Base-by-base conservation (phyloP, 2,329 filamentous ascomycete species). In the Tolypocladium album region DNA sequence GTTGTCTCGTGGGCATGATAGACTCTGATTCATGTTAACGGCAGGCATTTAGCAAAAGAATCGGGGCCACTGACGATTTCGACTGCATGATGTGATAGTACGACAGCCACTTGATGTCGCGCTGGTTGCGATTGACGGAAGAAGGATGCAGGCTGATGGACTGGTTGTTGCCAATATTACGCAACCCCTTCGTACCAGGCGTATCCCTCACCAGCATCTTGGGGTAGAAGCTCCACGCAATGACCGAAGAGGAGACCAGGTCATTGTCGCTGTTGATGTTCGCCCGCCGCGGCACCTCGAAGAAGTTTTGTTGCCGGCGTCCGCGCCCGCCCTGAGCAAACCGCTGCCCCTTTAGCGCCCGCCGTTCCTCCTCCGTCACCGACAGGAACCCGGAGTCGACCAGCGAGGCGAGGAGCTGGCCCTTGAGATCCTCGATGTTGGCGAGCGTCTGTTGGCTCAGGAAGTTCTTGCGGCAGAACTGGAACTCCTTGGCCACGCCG, bases 31-130 rank as follows among this genome's bases (percentile, higher is more conserved):
- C 43, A 52, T 11, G 31, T 55, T 36, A 55, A 11, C 22, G 13
- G 24, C 43, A 47, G 45, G 24, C 69, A 12, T 15, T 0, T 20
- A 12, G 4, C 2, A 36, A 20, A 6, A 38, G 40, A 53, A 40
- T 17, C 4, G 24, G 45, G 24, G 9, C 36, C 9, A 79, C 78
- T 82, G 82, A 82, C 87, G 90, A 76, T 78, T 88, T 92, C 3
- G 89, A 88, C 72, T 97, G 92, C 90, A 97, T 96, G 64, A 97
- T 96, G 71, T 96, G 89, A 75, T 97, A 97, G 72, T 96, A 99
- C 0, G 90, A 94, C 53, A 99, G 77, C 86, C 90, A 97, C 68
- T 86, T 88, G 45, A 92, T 77, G 47, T 86, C 83, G 55, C 79
- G 77, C 61, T 78, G 79, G 9, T 80, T 82, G 69, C 92, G 92